Evolutionary conservation across 805 yeast species (phyloP).

Genomic region (Brettanomyces bruxellensis): DNA sequence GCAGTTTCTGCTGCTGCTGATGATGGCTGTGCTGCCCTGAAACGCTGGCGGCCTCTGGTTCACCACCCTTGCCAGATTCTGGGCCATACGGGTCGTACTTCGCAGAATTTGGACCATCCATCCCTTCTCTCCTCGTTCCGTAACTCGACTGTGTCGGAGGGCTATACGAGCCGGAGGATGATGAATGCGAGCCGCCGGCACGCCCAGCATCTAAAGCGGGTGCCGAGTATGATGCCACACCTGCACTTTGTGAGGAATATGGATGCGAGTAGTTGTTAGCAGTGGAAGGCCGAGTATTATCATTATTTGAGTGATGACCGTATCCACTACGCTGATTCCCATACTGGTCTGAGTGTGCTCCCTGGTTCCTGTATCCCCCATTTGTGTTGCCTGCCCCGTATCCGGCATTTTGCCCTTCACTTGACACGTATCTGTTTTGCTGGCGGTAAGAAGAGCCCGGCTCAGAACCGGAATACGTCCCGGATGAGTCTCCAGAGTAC

Average conservation of each 20-base stretch:
- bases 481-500: constrained; percentile 1
- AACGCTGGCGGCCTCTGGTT: constrained; percentile 1
- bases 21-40: constrained; percentile 2
- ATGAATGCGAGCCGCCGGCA: not conserved
- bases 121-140: not conserved
- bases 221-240: constrained; percentile 1
- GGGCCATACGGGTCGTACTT: constrained; percentile 21
- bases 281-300: too few species aligned
- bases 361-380: too few species aligned
- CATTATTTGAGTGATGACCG: too few species aligned
- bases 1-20: constrained; percentile 3
- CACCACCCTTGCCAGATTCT: constrained; percentile 2
- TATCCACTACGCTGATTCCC: too few species aligned
- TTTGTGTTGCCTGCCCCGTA: too few species aligned
- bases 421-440: constrained; percentile 1
- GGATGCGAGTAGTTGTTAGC: too few species aligned
- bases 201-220: not conserved
- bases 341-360: too few species aligned
- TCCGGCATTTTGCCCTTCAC: not conserved
- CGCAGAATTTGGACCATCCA: not conserved
- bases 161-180: not conserved
- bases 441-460: constrained; percentile 5
- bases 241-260: not conserved
- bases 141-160: constrained; percentile 2
- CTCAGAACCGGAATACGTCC: not conserved